Percentiles rank a stretch among this genome's conserved stretches.
Evolutionary conservation across 169 alveolate species (phyloP).

Genomic region (Eimeria maxima): DNA sequence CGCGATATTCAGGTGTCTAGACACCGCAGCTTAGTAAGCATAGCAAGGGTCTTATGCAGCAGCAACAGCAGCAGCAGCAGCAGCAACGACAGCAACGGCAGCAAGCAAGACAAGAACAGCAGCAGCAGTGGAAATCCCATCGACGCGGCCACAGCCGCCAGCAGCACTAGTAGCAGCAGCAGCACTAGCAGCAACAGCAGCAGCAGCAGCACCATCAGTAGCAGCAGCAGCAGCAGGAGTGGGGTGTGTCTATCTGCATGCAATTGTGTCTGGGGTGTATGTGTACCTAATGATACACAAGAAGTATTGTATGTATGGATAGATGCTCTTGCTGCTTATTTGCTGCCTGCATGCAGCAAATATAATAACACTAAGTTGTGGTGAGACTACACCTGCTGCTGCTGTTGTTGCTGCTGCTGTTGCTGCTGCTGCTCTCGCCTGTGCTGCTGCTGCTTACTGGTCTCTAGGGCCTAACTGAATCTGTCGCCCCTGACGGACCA

Average conservation of each 20-base stretch:
- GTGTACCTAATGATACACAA: neutral
- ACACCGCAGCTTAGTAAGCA: conserved; percentile 20
- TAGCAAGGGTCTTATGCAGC: neutral
- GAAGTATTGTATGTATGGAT: neutral
- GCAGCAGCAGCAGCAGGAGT: conserved; percentile 21
- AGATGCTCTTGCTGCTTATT: conserved; percentile 6
- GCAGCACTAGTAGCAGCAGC: too few species aligned
- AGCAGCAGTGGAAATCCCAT: too few species aligned
- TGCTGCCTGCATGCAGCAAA: conserved; percentile 2
- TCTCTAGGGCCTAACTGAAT: neutral
- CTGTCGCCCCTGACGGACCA: neutral
- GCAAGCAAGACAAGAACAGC: too few species aligned
- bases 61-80: conserved; percentile 18
- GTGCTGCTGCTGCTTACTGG: neutral
- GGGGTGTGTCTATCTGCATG: neutral
- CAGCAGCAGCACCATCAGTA: conserved; percentile 28
- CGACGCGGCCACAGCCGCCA: too few species aligned
- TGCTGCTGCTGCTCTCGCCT: neutral
- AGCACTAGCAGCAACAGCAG: neutral
- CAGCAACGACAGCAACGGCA: too few species aligned
- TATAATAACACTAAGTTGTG: neutral
- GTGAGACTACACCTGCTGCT: neutral
- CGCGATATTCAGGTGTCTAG: conserved; percentile 50
- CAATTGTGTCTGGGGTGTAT: neutral
- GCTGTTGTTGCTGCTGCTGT: conserved; percentile 20